Evolutionary conservation across 2,329 filamentous ascomycete species (phyloP).

Genomic region (Botrytis galanthina): DNA sequence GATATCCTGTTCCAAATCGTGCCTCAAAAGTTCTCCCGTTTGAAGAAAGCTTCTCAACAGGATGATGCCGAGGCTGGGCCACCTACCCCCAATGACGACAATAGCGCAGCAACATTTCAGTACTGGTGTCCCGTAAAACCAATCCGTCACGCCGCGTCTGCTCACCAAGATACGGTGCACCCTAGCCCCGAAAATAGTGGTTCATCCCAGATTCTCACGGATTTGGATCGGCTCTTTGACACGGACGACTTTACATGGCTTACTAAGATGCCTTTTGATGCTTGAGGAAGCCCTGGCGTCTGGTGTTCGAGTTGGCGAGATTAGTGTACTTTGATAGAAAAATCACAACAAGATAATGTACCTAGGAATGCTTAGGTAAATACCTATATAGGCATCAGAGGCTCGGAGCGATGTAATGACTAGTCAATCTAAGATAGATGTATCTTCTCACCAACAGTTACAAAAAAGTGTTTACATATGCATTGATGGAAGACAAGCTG

Average conservation of each 20-base stretch:
- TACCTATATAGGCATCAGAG: rapidly evolving
- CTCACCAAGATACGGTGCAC: not conserved
- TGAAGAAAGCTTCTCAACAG: not conserved
- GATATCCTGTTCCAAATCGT: not conserved
- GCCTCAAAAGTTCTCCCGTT: not conserved
- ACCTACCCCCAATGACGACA: not conserved
- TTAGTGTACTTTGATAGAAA: rapidly evolving
- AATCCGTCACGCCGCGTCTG: not conserved
- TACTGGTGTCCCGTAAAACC: not conserved
- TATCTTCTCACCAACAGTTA: not conserved
- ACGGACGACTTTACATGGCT: not conserved
- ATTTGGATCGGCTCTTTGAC: not conserved
- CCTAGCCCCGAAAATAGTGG: not conserved
- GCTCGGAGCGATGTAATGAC: not conserved
- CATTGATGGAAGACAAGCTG: not conserved
- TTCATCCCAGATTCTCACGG: not conserved
- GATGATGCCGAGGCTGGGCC: not conserved
- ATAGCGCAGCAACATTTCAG: not conserved
- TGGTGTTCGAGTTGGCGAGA: not conserved
- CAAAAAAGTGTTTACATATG: not conserved
- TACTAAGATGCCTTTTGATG: not conserved
- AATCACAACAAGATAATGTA: rapidly evolving
- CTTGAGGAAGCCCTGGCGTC: not conserved
- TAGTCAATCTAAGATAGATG: not conserved
- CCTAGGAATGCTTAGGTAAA: too few relatives aligned